Conservation (phyloP, 2,329 filamentous ascomycete genomes). For the Westerdykella aurantiaca region DNA sequence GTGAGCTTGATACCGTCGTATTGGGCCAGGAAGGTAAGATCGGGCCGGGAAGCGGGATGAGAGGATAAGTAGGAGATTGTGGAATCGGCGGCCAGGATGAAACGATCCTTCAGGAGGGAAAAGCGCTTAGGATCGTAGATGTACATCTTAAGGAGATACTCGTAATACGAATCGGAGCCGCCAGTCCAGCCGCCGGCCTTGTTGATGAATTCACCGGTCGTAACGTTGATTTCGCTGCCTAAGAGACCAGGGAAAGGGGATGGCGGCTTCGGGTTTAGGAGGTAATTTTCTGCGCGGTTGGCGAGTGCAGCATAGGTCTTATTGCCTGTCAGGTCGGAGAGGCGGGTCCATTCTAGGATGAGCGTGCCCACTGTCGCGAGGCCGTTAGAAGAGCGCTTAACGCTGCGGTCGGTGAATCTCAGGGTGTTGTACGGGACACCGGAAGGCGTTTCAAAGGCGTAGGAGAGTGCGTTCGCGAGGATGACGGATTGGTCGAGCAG, state of each 20-base stretch:
- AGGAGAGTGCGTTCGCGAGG: slow-evolving; percentile 67
- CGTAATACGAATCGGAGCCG: slow-evolving; percentile 75
- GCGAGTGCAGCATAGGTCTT: slow-evolving; percentile 59
- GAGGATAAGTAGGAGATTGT: slow-evolving; percentile 66
- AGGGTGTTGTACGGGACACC: slow-evolving; percentile 70
- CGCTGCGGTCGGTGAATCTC: slow-evolving; percentile 50
- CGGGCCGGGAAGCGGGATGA: slow-evolving; percentile 59
- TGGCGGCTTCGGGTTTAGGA: slow-evolving; percentile 61
- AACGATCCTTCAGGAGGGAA: slow-evolving; percentile 60
- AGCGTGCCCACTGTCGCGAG: slow-evolving; percentile 73
- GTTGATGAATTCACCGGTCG: slow-evolving; percentile 62
- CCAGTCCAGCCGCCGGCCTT: slow-evolving; percentile 69
- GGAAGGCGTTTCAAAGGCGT: slow-evolving; percentile 69
- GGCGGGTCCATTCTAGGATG: slow-evolving; percentile 75
- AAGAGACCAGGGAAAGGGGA: slow-evolving; percentile 75
- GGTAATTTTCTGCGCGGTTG: slow-evolving; percentile 62
- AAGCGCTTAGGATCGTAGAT: slow-evolving; percentile 67
- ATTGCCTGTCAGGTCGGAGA: slow-evolving; percentile 70
- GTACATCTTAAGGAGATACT: slow-evolving; percentile 90
- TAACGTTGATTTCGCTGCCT: slow-evolving; percentile 60
- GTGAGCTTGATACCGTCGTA: slow-evolving; percentile 45
- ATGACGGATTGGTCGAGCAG: slow-evolving; percentile 62
- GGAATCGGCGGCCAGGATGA: slow-evolving; percentile 69
- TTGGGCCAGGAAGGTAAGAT: slow-evolving; percentile 65
- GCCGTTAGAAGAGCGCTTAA: slow-evolving; percentile 55